Evolutionary conservation across 1,284 basidiomycete genomes (phyloP), one percentile per base, ranked within the genome.

Genomic region (Cystobasidium sp.): DNA sequence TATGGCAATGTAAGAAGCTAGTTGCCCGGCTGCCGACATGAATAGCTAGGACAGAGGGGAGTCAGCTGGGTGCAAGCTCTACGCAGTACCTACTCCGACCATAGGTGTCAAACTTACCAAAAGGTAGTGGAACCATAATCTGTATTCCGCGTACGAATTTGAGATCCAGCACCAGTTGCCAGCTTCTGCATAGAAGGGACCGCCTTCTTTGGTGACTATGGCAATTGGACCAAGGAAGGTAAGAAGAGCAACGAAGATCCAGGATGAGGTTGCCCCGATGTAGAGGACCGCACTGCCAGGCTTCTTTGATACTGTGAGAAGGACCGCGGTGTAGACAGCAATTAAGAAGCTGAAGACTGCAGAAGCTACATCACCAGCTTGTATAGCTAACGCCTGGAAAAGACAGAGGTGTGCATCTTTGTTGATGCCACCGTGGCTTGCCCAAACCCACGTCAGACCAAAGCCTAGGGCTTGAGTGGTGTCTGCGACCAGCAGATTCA

Each of bases 81-180:
- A 16, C 5, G 37, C 22, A 24, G 10, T 9, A 3, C 62, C 9
- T 37, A 12, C 47, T 22, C 10, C 2, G 12, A 47, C 9, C 51
- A 1, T 2, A n/a, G 20, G 9, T 6, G 1, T 18, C 16, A 18
- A n/a, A 52, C 69, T 53, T 49, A 72, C 71, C 37, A 74, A 67
- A 24, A 74, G 43, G 22, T 75, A 75, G 43, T 75, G 74, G 10
- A 75, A 53, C 52, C 62, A 75, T 14, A 75, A 62, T 4, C 74
- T 43, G 3, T 22, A 18, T 46, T 41, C 46, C n/a, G 64, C 70
- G 43, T 75, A 75, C 47, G 51, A 53, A 12, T 7, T 64, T 0
- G 49, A 41, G 41, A 75, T 75, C 68, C 68, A 75, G 44, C 74
- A 75, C 74, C 74, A 75, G 18, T 58, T 66, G 14, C 74, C 74